Base-by-base conservation (phyloP, 345 rosid species). In the Populus nigra region DNA sequence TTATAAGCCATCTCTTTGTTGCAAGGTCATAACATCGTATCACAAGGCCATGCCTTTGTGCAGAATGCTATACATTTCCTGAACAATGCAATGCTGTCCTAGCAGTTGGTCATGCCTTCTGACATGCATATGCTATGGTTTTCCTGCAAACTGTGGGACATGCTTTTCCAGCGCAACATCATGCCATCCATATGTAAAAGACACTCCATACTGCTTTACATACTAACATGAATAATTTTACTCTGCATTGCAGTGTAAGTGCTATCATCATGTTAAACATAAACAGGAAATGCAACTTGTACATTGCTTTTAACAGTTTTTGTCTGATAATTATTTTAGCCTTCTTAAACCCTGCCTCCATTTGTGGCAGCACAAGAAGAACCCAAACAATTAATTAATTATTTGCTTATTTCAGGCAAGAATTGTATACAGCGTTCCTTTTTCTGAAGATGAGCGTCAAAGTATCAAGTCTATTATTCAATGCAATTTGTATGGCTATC, bases 391-490 rank as follows among this genome's bases (percentile, higher is more conserved):
- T 73, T 31, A 77, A 29, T 38, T 71, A 22, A 33, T 74, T 70
- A 29, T 33, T 47, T 69, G 61, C 66, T 76, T 76, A 68, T 92
- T 86, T 83, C 91, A 96, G 99, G 96, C 92, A 76, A 92, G 87
- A 89, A 82, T 90, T 77, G 82, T 88, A 61, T 88, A 91, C 77
- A 59, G 81, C 35, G 78, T 90, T 88, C 89, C 96, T 23, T 96
- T 96, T 87, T 84, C 98, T 59, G 95, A 86, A 78, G 89, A 93
- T 4, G 99, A 96, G 76, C 87, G 86, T 74, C 77, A 88, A 71
- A 87, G 75, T 79, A 82, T 96, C 77, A 96, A 92, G 88, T 72
- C 85, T 57, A 86, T 87, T 80, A 91, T 96, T 80, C 99, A 93
- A 86, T 88, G 88, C 77, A 91, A 90, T 57, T 84, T 96, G 68